Percentiles rank a stretch among this genome's conserved stretches.
Conservation (phyloP, 2,329 filamentous ascomycete species). For the Karstenula rhodostoma region DNA sequence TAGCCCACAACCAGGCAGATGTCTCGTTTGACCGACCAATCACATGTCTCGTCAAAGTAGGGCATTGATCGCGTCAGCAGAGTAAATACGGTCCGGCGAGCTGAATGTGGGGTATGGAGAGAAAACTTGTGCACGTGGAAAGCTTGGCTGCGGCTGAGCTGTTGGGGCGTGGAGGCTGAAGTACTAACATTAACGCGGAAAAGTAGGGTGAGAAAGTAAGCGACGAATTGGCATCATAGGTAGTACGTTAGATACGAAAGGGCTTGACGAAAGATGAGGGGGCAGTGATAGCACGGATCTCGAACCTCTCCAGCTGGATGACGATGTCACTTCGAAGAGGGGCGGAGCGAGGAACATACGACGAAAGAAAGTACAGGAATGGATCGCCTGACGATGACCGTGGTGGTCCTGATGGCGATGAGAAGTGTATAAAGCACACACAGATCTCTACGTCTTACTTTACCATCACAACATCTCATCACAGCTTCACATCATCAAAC, state of each 20-base stretch:
- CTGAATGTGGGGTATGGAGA: not conserved
- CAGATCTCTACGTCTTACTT: not conserved
- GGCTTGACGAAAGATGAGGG: not conserved
- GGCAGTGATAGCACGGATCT: not conserved
- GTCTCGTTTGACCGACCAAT: constrained; percentile 6
- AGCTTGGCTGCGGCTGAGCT: constrained; percentile 10
- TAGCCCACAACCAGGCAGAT: not conserved
- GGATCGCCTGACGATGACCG: not conserved
- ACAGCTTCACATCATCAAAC: not conserved
- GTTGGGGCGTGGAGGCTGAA: constrained; percentile 1
- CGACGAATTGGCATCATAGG: not conserved
- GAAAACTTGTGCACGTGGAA: not conserved
- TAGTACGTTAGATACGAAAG: not conserved
- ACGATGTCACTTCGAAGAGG: not conserved
- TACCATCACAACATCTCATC: constrained; percentile 12
- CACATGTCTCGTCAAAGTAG: not conserved
- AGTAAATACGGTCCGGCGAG: not conserved
- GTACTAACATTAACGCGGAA: constrained; percentile 1
- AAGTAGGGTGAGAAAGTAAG: not conserved
- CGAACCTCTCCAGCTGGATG: not conserved
- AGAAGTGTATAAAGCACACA: constrained; percentile 2
- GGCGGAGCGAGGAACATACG: not conserved
- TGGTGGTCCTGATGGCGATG: not conserved
- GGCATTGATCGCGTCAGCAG: not conserved
- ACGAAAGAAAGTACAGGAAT: not conserved